Evolutionary conservation across 2,329 filamentous ascomycete genomes (phyloP).

Genomic region (Aspergillus aculeatinus): DNA sequence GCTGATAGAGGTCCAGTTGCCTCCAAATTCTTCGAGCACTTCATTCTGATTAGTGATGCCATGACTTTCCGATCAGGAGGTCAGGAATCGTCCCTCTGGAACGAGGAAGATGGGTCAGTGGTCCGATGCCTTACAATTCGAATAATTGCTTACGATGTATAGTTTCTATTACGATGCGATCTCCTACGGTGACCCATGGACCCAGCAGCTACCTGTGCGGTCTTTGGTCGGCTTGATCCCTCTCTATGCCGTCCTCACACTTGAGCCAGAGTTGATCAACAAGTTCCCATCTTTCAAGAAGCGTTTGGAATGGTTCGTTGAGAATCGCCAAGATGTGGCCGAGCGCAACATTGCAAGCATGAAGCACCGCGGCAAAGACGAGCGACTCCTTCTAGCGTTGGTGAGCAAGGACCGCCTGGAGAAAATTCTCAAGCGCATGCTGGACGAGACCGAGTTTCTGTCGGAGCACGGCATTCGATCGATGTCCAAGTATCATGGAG

Average conservation of each 20-base stretch:
- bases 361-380: conserved; percentile 81
- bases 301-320: conserved; percentile 89
- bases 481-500: conserved; percentile 85
- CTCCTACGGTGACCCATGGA: conserved; percentile 90
- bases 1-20: conserved; percentile 57
- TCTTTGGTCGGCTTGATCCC: conserved; percentile 93
- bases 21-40: conserved; percentile 98
- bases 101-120: conserved; percentile 72
- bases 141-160: conserved; percentile 14
- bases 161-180: conserved; percentile 98
- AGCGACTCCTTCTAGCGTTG: conserved; percentile 82
- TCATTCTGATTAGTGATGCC: conserved; percentile 95
- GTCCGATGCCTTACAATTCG: background rate
- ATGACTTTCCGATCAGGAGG: conserved; percentile 80
- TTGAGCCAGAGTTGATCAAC: conserved; percentile 92
- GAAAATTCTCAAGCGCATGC: conserved; percentile 86
- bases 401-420: conserved; percentile 91
- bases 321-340: conserved; percentile 80
- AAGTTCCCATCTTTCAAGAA: conserved; percentile 91
- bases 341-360: conserved; percentile 95
- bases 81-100: conserved; percentile 85
- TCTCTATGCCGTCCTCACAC: conserved; percentile 84
- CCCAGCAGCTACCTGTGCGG: conserved; percentile 85
- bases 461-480: conserved; percentile 88
- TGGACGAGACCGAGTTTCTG: conserved; percentile 91